Base-by-base conservation (phyloP, 257 asterid species). In the Solanum piurae region DNA sequence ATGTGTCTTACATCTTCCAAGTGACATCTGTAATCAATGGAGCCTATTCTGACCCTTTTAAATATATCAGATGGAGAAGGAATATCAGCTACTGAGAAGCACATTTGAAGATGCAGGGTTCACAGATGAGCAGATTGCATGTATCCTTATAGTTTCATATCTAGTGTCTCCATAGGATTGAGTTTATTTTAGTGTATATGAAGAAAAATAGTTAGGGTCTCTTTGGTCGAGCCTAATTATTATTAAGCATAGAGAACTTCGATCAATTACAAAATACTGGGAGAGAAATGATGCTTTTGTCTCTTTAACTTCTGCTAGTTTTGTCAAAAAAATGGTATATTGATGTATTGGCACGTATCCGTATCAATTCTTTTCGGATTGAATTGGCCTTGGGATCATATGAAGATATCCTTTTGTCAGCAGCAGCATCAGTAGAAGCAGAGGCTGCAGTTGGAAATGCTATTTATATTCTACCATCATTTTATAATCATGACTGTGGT, bases 401-500 rank as follows among this genome's bases (percentile, higher is more conserved):
- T 80, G 98, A 94, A 89, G 98, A 96, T 88, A 95, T 95, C 86
- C 92, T 91, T 87, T 93, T 93, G 69, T 91, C 92, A 64, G 99
- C 98, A 87, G 94, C 98, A 62, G 98, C 98, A 88, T 88, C 92
- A 20, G 95, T 95, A 83, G 93, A 93, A 86, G 95, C 96, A 79
- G 98, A 93, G 88, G 93, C 93, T 91, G 98, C 95, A 89, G 98
- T 94, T 84, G 99, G 99, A 86, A 96, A 93, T 92, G 96, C 95
- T 64, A 91, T 94, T 82, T 96, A 95, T 88, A 89, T 96, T 92
- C 95, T 96, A 90, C 95, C 98, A 12, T 93, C 98, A 87, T 92
- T 96, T 88, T 96, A 96, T 92, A 96, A 96, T 91, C 99, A 96
- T 52, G 94, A 94, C 84, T 96, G 98, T 87, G 99, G 99, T 96